These are phyloP conservation scores for Dentipellis sp. DNA, from an alignment of 768 basidiomycete species.

Conservation along the genomic window DNA sequence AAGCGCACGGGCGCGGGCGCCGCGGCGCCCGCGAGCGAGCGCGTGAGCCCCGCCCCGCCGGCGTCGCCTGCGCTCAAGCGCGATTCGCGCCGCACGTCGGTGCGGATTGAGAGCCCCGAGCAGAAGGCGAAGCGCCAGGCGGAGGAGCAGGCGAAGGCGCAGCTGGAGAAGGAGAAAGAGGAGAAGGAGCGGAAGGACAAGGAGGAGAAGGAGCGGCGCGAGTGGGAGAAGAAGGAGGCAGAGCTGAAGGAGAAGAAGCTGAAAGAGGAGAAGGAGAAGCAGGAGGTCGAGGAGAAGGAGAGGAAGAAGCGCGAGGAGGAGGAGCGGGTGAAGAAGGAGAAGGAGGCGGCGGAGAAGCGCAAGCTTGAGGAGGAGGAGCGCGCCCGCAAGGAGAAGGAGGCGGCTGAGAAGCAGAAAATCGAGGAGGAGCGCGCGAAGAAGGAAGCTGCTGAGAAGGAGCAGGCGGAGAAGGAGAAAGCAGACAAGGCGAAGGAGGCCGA, in stretches of 20 bases:
- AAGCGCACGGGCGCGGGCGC: conserved; percentile 36
- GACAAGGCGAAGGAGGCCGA: conserved; percentile 21
- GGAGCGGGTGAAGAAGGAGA: conserved; percentile 34
- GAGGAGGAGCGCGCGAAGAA: conserved; percentile 23
- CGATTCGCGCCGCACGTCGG: conserved; percentile 19
- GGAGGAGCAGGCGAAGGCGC: conserved; percentile 26
- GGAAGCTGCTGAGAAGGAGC: conserved; percentile 30
- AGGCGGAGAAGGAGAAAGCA: conserved; percentile 22
- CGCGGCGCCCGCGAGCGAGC: conserved; percentile 31
- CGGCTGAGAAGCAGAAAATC: conserved; percentile 16
- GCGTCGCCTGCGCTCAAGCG: conserved; percentile 6
- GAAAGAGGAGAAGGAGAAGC: conserved; percentile 12
- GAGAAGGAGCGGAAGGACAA: conserved; percentile 31
- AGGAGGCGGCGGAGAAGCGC: conserved; percentile 29
- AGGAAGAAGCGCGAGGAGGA: conserved; percentile 23
- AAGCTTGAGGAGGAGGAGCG: conserved; percentile 19
- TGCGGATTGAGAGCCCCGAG: conserved; percentile 61
- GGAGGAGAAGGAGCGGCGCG: conserved; percentile 26
- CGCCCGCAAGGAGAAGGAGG: conserved; percentile 11
- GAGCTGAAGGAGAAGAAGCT: conserved; percentile 30
- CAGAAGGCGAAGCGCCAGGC: conserved; percentile 40
- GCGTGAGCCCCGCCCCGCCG: conserved; percentile 25
- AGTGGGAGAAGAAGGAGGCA: conserved; percentile 28
- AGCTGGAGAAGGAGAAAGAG: conserved; percentile 25
- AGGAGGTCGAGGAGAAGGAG: conserved; percentile 22